Base-by-base conservation (phyloP, 2,329 filamentous ascomycete genomes). In the Fusarium sambucinum region DNA sequence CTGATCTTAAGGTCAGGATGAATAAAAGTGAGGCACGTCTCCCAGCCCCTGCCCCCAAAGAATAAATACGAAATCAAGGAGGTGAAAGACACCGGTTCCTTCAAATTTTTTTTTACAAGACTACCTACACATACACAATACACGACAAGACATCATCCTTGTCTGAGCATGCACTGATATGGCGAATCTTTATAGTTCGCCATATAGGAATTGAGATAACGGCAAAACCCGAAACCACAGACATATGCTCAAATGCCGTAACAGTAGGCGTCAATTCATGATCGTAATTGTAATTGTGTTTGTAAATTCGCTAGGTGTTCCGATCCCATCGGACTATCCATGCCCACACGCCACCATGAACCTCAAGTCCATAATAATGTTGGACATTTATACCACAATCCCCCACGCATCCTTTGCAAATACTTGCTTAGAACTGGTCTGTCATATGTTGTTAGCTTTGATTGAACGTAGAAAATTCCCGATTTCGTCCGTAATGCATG, bases 241-340 rank as follows among this genome's bases (percentile, higher is more conserved):
- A 54, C 19, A 46, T 19, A 48, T 37, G 14, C 11, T 37, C 40
- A 32, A 29, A 46, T 57, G 25, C 30, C 55, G 50, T 66, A 69
- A 69, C 55, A 55, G 45, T 63, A 70, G 63, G 58, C 66, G 63
- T 72, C 67, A 70, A 66, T 66, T 73, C 71, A 69, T 73, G 55
- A 72, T 73, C 60, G 50, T 73, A 64, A 67, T 70, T 67, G 59
- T 73, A 67, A 72, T 69, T 67, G 52, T 73, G 66, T 51, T 38
- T 69, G 66, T 66, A 66, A 45, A 70, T 70, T 61, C 68, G 68
- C 68, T 66, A 65, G 66, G 54, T 71, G 63, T 57, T 60, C 42
- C 59, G 42, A 54, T 56, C 58, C 45, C 40, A 41, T 60, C 35
- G 27, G 41, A 40, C 50, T 50, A 48, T 44, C 27, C 29, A 56